Base-by-base conservation (phyloP, 306 rosid genomes). In the Pterocarpus santalinus region DNA sequence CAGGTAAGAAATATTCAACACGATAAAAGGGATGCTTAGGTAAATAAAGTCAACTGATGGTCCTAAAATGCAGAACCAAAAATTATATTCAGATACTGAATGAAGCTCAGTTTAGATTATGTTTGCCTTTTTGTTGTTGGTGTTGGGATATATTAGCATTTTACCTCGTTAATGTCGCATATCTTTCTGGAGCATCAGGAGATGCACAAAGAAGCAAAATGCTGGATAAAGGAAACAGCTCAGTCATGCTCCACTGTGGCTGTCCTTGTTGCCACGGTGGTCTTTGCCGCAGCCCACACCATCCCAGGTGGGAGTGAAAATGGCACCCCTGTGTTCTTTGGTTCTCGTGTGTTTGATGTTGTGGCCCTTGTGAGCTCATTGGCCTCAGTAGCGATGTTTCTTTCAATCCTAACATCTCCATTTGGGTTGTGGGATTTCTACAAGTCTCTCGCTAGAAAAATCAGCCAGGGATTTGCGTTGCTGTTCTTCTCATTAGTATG, bases 391-490 rank as follows among this genome's bases (percentile, higher is more conserved):
- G 72, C 62, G 62, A 75, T 62, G 80, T 75, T 75, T 17, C 80
- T 75, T 11, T 75, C 80, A 0, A 75, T 75, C 80, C 49, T 75
- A 1, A 75, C 80, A 3, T 75, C 80, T 5, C 61, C 80, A 2
- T 76, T 76, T 63, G 80, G 62, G 49, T 15, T 76, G 49, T 76
- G 80, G 80, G 80, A 76, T 47, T 76, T 76, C 36, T 38, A 51
- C 4, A 63, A 36, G 38, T 76, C 80, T 6, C 72, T 62, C 2
- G 72, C 80, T 12, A 16, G 62, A 10, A 76, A 76, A 46, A 72
- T 76, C 32, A 63, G 30, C 36, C 2, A 62, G 13, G 80, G 80
- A 35, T 63, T 75, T 43, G 56, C 35, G 0, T 32, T 22, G 10
- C 36, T 75, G 2, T 75, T 75, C 49, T 46, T 75, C 22, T 46